Conservation (phyloP, 305 asterid genomes). For the Fraxinus xanthoxyloides region DNA sequence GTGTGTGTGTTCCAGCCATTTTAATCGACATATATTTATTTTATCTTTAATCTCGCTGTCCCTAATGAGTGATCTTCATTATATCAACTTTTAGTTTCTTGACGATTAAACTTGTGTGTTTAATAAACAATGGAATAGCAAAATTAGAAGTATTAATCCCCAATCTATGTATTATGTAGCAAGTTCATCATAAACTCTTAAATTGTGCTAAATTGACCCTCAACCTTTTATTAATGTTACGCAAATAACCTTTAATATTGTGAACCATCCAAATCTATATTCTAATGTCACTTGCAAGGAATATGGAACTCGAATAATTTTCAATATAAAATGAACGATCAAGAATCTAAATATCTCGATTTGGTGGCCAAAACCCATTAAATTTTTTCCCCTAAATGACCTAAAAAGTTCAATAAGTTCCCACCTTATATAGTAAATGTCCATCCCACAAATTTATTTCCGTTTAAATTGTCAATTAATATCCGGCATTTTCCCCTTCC, state of each 20-base stretch:
- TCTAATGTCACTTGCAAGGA: not conserved
- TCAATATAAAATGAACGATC: not conserved
- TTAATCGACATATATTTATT: too few species aligned
- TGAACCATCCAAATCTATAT: not conserved
- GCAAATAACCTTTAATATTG: too few species aligned
- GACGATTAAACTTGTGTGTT: not conserved
- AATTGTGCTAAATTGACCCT: not conserved
- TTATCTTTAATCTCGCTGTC: too few species aligned
- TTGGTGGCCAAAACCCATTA: not conserved
- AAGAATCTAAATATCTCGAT: not conserved
- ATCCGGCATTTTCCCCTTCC: not conserved
- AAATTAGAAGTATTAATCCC: not conserved
- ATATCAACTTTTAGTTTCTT: not conserved
- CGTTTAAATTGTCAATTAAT: not conserved
- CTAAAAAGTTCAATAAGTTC: not conserved
- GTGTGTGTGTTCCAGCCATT: too few species aligned
- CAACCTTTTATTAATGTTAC: not conserved
- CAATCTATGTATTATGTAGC: not conserved
- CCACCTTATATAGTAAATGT: not conserved
- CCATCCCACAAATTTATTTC: not conserved
- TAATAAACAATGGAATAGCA: not conserved
- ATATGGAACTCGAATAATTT: not conserved
- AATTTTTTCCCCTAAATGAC: not conserved
- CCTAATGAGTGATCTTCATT: too few species aligned
- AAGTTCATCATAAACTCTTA: not conserved